phyloP scores from a whole-genome alignment of 768 basidiomycete species.

The Suillus fuscotomentosus region DNA sequence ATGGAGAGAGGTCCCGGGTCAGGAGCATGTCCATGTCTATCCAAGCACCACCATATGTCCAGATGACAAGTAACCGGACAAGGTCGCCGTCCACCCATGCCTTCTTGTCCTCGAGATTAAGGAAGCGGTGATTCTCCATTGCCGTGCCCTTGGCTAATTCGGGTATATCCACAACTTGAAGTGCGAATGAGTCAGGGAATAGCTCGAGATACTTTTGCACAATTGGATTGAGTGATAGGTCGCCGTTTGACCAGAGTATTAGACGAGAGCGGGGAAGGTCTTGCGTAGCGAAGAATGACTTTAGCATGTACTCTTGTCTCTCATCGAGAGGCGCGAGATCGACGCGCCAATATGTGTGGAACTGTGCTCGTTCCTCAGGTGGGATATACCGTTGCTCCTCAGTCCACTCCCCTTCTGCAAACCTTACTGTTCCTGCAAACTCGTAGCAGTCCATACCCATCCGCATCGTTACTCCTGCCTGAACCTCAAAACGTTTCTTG shows the following conservation, averaged over 20 bases:
- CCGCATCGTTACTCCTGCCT: constrained; percentile 76
- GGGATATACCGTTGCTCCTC: constrained; percentile 20
- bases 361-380: constrained; percentile 55
- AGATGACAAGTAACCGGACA: constrained; percentile 81
- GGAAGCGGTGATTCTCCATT: constrained; percentile 59
- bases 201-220: constrained; percentile 56
- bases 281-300: constrained; percentile 93
- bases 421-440: constrained; percentile 78
- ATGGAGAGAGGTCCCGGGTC: constrained; percentile 80
- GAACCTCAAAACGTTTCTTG: constrained; percentile 65
- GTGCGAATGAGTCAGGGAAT: constrained; percentile 70
- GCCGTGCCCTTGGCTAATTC: constrained; percentile 72
- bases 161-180: constrained; percentile 67
- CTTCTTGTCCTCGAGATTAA: constrained; percentile 65
- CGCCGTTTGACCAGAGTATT: constrained; percentile 91
- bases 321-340: constrained; percentile 78
- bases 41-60: constrained; percentile 93
- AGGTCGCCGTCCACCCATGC: constrained; percentile 97
- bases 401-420: constrained; percentile 10
- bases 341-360: constrained; percentile 92
- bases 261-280: constrained; percentile 62
- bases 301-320: constrained; percentile 87
- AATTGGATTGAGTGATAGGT: constrained; percentile 54
- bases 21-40: constrained; percentile 96
- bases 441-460: constrained; percentile 90